Conservation (phyloP, 768 basidiomycete genomes). For the Inosperma sp. region DNA sequence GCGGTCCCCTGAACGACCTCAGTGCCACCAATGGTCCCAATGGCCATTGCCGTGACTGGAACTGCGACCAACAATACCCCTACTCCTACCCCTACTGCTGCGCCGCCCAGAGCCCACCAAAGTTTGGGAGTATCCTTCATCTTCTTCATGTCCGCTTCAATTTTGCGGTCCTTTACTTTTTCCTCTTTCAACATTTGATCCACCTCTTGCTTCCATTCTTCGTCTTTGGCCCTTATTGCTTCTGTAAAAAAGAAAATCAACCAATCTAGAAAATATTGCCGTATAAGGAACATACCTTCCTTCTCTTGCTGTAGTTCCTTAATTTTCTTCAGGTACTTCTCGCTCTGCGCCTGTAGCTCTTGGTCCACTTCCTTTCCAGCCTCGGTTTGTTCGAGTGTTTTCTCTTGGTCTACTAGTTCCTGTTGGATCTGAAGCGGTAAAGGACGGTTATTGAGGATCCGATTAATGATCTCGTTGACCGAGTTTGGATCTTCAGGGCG, state of each 20-base stretch:
- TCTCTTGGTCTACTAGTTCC: slow-evolving; percentile 48
- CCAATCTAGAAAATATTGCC: neutral
- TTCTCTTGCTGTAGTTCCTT: slow-evolving; percentile 42
- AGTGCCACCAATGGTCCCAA: too few species aligned
- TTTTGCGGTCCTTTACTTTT: too few species aligned
- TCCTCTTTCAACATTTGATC: too few species aligned
- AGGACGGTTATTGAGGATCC: slow-evolving; percentile 38
- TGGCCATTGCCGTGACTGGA: too few species aligned
- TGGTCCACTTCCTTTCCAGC: slow-evolving; percentile 50
- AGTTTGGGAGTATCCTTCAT: too few species aligned
- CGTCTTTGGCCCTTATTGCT: slow-evolving; percentile 42
- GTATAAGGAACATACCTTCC: slow-evolving; percentile 33
- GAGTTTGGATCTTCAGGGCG: slow-evolving; percentile 38
- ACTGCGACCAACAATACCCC: too few species aligned
- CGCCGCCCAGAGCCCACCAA: too few species aligned
- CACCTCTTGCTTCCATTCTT: slow-evolving; percentile 41
- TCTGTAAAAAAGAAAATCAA: slow-evolving; percentile 11
- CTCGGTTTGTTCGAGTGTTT: slow-evolving; percentile 45
- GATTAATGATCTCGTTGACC: slow-evolving; percentile 38
- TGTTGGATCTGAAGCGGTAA: slow-evolving; percentile 47
- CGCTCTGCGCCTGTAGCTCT: slow-evolving; percentile 44
- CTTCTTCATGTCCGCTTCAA: too few species aligned
- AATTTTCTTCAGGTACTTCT: slow-evolving; percentile 46
- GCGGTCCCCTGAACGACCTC: neutral
- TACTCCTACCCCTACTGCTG: too few species aligned